These are phyloP conservation scores for Hypoxylon subgilvum DNA, from an alignment of 495 filamentous ascomycete species.

Conservation along the genomic window DNA sequence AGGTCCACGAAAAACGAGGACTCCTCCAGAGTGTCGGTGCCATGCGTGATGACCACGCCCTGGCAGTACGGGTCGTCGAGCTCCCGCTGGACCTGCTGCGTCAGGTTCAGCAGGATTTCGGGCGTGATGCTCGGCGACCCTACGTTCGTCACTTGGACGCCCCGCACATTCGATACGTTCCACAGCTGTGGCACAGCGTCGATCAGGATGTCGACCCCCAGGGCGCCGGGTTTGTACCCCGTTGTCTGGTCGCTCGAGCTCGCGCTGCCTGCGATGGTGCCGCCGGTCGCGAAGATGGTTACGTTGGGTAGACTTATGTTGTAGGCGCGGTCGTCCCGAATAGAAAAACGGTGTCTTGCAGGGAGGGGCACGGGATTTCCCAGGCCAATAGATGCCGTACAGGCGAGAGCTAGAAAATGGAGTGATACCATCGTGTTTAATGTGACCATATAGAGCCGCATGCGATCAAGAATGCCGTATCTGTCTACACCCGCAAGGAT, in stretches of 20 bases:
- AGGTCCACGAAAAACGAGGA: conserved; percentile 58
- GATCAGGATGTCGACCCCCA: conserved; percentile 48
- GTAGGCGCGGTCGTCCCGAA: conserved; percentile 42
- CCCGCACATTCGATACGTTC: conserved; percentile 54
- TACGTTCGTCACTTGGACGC: conserved; percentile 50
- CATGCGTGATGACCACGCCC: conserved; percentile 58
- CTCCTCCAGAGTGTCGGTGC: conserved; percentile 60
- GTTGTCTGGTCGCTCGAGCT: conserved; percentile 53
- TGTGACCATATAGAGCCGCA: conserved; percentile 12
- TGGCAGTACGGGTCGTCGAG: conserved; percentile 51
- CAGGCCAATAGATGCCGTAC: background rate
- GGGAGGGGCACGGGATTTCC: conserved; percentile 16
- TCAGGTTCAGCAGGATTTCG: conserved; percentile 50
- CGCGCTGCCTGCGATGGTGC: conserved; percentile 56
- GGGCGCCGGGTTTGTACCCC: conserved; percentile 53
- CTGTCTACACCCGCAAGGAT: conserved; percentile 8
- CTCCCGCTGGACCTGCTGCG: conserved; percentile 48
- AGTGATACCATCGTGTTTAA: conserved; percentile 42
- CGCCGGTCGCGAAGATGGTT: conserved; percentile 58
- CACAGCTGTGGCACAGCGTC: conserved; percentile 51
- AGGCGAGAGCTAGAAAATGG: conserved; percentile 12
- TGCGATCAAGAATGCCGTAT: background rate
- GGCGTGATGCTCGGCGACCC: conserved; percentile 50
- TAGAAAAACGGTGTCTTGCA: conserved; percentile 1
- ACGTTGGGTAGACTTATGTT: conserved; percentile 56